Conservation (phyloP, 768 basidiomycete genomes). For the Lepiota brunneoincarnata region DNA sequence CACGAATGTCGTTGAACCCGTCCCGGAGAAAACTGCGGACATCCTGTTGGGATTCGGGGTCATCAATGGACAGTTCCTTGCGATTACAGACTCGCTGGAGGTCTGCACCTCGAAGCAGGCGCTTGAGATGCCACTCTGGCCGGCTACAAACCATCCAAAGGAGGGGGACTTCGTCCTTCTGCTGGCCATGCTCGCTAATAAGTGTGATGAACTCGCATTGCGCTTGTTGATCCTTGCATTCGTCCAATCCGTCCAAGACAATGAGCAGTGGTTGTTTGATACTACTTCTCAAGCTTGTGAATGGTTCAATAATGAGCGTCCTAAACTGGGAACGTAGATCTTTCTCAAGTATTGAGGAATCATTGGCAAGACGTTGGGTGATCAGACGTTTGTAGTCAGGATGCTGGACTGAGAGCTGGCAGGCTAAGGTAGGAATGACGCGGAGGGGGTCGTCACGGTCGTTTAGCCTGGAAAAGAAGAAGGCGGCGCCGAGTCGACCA, state of each 20-base stretch:
- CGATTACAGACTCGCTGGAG: background rate
- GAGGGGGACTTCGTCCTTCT: background rate
- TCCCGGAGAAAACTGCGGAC: background rate
- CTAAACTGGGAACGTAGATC: too few relatives aligned
- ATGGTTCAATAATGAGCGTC: too few relatives aligned
- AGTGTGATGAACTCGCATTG: background rate
- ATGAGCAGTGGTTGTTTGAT: background rate
- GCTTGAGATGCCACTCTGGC: background rate
- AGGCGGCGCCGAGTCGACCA: too few relatives aligned
- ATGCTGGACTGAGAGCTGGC: too few relatives aligned
- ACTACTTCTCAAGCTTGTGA: too few relatives aligned
- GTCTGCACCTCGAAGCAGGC: too few relatives aligned
- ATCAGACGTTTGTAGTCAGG: too few relatives aligned
- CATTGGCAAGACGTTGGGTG: too few relatives aligned
- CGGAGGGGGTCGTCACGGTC: too few relatives aligned
- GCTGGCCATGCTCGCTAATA: background rate
- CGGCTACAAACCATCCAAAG: background rate
- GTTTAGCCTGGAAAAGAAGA: too few relatives aligned
- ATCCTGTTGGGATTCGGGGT: background rate
- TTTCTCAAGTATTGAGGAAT: too few relatives aligned
- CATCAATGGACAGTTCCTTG: background rate
- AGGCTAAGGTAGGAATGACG: too few relatives aligned
- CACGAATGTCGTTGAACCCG: background rate
- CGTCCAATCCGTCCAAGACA: constrained; percentile 1
- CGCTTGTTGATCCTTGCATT: background rate